Evolutionary conservation across 2,329 filamentous ascomycete genomes (phyloP).

Genomic region (Colletotrichum acutatum): DNA sequence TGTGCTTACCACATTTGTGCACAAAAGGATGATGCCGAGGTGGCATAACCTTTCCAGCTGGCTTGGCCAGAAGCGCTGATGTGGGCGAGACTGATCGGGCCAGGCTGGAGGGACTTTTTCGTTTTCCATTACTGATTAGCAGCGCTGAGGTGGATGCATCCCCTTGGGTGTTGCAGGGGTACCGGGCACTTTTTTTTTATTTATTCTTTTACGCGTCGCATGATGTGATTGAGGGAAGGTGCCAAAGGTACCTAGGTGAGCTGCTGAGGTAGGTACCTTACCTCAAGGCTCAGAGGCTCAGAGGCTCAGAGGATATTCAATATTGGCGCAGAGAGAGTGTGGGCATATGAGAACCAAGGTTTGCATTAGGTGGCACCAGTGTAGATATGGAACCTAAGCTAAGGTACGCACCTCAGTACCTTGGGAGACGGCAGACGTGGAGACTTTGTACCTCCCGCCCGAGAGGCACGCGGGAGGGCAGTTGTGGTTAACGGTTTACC

Average conservation of each 20-base stretch:
- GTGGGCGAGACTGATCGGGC: slow-evolving; percentile 23
- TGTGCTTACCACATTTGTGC: slow-evolving; percentile 1
- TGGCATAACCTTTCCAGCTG: background rate
- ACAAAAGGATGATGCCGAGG: slow-evolving; percentile 16
- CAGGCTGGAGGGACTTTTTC: slow-evolving; percentile 16
- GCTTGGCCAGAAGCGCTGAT: background rate
- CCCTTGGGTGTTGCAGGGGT: slow-evolving; percentile 32
- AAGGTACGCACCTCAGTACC: too few relatives aligned
- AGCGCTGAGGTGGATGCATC: slow-evolving; percentile 30
- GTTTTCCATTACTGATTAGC: slow-evolving; percentile 28
- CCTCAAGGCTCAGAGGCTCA: too few relatives aligned
- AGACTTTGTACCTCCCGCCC: background rate
- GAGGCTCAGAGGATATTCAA: background rate
- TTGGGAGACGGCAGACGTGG: background rate
- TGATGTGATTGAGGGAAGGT: slow-evolving; percentile 31
- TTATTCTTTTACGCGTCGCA: slow-evolving; percentile 14
- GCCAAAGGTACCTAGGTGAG: background rate
- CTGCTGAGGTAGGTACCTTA: background rate
- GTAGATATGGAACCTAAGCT: background rate
- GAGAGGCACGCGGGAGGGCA: too few relatives aligned
- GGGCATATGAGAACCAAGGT: slow-evolving; percentile 4
- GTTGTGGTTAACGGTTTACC: background rate
- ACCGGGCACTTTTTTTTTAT: slow-evolving; percentile 6
- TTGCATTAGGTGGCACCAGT: slow-evolving; percentile 2
- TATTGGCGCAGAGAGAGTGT: background rate